Conservation (phyloP, 2,329 filamentous ascomycete species). For the Dichotomopilus funicola region DNA sequence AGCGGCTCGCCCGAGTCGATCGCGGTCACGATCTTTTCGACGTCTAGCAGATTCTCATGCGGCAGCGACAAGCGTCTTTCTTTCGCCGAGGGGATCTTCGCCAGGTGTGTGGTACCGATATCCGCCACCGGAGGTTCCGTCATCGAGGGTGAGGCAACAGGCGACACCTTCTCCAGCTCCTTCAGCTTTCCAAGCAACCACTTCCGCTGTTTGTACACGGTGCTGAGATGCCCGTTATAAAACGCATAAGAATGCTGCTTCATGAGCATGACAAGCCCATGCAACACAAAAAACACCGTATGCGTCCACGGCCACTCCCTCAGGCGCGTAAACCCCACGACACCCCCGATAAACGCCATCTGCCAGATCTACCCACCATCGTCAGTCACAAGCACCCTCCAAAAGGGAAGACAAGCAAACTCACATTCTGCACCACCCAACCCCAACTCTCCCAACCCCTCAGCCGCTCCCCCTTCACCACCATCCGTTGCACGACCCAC, state of each 20-base stretch:
- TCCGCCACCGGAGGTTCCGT: constrained; percentile 37
- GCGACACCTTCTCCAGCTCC: constrained; percentile 49
- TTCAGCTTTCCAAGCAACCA: constrained; percentile 44
- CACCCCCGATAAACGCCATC: constrained; percentile 51
- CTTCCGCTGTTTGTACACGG: constrained; percentile 46
- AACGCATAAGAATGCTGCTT: constrained; percentile 77
- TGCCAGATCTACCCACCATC: constrained; percentile 57
- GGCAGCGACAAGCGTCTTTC: constrained; percentile 38
- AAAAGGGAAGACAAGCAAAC: constrained; percentile 19
- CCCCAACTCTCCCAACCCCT: constrained; percentile 62
- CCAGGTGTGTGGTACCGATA: constrained; percentile 42
- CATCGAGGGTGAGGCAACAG: constrained; percentile 37
- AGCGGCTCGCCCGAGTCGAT: constrained; percentile 57
- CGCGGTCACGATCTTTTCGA: constrained; percentile 54
- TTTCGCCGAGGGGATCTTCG: constrained; percentile 35
- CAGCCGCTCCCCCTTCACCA: constrained; percentile 43
- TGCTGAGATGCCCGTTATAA: constrained; percentile 68
- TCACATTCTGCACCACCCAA: constrained; percentile 66
- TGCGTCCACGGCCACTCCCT: constrained; percentile 80
- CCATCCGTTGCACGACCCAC: constrained; percentile 57
- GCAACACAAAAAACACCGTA: constrained; percentile 69
- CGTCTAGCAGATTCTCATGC: constrained; percentile 35
- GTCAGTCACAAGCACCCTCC: neutral
- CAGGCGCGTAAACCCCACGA: constrained; percentile 60
- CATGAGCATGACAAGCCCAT: constrained; percentile 71